Base-by-base conservation (phyloP, 2,329 filamentous ascomycete genomes). In the Fusarium dlaminii region DNA sequence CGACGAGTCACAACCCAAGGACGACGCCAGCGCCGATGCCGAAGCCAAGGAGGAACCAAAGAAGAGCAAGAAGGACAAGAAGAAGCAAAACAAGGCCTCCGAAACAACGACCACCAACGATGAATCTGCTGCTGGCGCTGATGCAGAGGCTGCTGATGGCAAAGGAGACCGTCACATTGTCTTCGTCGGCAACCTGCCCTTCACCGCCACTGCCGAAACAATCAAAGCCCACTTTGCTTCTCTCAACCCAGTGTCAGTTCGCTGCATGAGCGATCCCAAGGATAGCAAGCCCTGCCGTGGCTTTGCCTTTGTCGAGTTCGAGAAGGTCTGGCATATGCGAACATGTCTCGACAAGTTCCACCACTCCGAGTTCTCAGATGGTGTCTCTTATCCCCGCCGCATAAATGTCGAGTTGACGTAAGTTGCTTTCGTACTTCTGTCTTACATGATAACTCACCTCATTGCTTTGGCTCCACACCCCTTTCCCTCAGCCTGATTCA, bases 341-440 rank as follows among this genome's bases (percentile, higher is more conserved):
- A 96, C 94, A 37, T 97, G 94, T 80, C 87, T 98, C 69, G 94
- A 95, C 83, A 90, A 94, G 73, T 96, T 96, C 84, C 95, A 98
- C 84, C 95, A 98, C 84, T 93, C 90, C 68, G 88, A 88, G 73
- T 97, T 98, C 80, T 83, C 86, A 80, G 86, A 91, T 82, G 85
- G 86, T 72, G 70, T 83, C 22, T 86, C 84, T 46, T 81, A 85
- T 22, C 84, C 91, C 58, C 87, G 96, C 77, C 93, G 92, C 83
- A 97, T 98, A 79, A 98, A 98, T 80, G 93, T 98, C 32, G 96
- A 98, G 84, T 84, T 98, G 75, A 98, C 95, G 89, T 94, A 83
- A 83, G 91, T 88, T 42, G 9, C 37, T 29, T 40, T 55, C 57
- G 60, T 54, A 43, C 61, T 56, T 66, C 29, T 42, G 46, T 40